Conservation (phyloP, 1,284 basidiomycete genomes). For the Cryptococcus sp. region DNA sequence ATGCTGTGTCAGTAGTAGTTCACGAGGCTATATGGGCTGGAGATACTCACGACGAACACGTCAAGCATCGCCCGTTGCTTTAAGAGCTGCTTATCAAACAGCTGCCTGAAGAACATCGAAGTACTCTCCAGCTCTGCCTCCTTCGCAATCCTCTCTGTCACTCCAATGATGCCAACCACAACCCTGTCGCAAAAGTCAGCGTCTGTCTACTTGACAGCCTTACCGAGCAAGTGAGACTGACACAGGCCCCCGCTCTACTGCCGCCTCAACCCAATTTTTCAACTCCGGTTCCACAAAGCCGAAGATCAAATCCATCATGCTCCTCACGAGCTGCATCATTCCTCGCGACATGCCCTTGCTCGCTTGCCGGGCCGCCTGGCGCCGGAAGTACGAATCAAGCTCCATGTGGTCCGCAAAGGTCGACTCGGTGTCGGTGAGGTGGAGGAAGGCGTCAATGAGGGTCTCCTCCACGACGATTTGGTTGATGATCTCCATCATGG, state of each 20-base stretch:
- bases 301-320: conserved; percentile 91
- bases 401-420: conserved; percentile 97
- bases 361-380: conserved; percentile 74
- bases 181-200: conserved; percentile 57
- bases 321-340: conserved; percentile 74
- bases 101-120: conserved; percentile 67
- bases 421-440: conserved; percentile 78
- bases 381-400: conserved; percentile 87
- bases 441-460: conserved; percentile 87
- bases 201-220: not conserved
- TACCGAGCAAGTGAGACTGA: conserved; percentile 51
- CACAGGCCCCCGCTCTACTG: conserved; percentile 72
- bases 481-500: conserved; percentile 72
- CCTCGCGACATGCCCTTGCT: conserved; percentile 59
- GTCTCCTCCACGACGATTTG: conserved; percentile 77
- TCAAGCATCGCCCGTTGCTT: conserved; percentile 70
- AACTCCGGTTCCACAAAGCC: conserved; percentile 83
- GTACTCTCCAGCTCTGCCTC: conserved; percentile 72
- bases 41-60: conserved; percentile 67
- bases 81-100: conserved; percentile 76
- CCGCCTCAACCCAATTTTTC: conserved; percentile 77
- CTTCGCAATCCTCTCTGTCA: conserved; percentile 70
- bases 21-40: not conserved
- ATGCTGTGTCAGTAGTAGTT: not conserved
- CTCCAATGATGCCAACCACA: conserved; percentile 76